Evolutionary conservation across 371 early-diverging fungal species (phyloP), one percentile per base, ranked within the genome.

Genomic region (Sporodiniella umbellata): DNA sequence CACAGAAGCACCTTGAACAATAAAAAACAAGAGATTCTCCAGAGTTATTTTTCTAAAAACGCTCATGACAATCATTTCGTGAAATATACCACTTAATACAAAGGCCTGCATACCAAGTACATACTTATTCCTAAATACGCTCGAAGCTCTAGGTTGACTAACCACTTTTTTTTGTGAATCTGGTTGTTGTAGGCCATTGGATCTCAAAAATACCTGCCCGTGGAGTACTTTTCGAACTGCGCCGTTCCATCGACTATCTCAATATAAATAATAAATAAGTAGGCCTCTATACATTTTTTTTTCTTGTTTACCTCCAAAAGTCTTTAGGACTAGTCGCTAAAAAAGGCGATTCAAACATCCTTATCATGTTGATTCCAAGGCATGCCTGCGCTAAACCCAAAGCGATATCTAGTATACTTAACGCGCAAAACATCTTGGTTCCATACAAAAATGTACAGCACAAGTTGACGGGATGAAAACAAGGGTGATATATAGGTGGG

Each of bases 241-340:
- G 35, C 26, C 46, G 45, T 68, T 72, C 72, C 72, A 72, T 26
- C 72, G n/a, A n/a, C n/a, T n/a, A n/a, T n/a, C n/a, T n/a, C n/a
- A n/a, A n/a, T n/a, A n/a, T n/a, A n/a, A n/a, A n/a, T n/a, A n/a
- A n/a, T n/a, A n/a, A n/a, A n/a, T n/a, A n/a, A n/a, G n/a, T n/a
- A n/a, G n/a, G n/a, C n/a, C n/a, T n/a, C n/a, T n/a, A n/a, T n/a
- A n/a, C n/a, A n/a, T n/a, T n/a, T n/a, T n/a, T n/a, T n/a, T n/a
- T n/a, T n/a, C 56, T 28, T 66, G 61, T 42, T 46, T 66, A 70
- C 70, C 70, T 62, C 72, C 72, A 72, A 25, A 72, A 72, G 50
- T 72, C 72, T 21, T 55, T 55, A 39, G 69, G 72, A 48, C 69
- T 68, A 11, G 33, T 21, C 8, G 72, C 44, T 19, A 72, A 28